phyloP scores from a whole-genome alignment of 2,329 filamentous ascomycete genomes.

The Parastagonospora nodorum region DNA sequence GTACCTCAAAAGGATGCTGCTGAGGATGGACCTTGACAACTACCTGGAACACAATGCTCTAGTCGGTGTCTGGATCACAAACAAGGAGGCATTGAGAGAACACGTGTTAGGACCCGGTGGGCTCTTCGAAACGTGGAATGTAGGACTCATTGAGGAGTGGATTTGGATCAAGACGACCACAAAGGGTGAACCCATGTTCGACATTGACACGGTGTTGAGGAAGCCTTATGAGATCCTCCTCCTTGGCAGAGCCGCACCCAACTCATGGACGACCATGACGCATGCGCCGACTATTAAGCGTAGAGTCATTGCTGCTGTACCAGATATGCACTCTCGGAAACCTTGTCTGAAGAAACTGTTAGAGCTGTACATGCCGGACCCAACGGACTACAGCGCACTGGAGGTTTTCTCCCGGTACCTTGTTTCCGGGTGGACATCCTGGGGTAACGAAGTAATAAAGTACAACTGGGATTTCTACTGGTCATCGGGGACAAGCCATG shows the following conservation, averaged over 20 bases:
- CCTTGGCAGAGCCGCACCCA: conserved; percentile 55
- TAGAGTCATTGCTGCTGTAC: conserved; percentile 70
- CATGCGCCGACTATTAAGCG: conserved; percentile 43
- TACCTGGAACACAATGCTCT: conserved; percentile 49
- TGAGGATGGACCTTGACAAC: conserved; percentile 53
- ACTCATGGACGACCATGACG: conserved; percentile 27
- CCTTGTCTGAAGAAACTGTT: conserved; percentile 70
- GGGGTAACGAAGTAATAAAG: conserved; percentile 74
- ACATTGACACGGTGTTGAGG: conserved; percentile 66
- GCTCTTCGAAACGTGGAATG: conserved; percentile 69
- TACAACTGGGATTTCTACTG: conserved; percentile 67
- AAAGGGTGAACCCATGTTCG: conserved; percentile 67
- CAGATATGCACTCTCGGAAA: conserved; percentile 79
- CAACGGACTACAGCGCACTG: conserved; percentile 60
- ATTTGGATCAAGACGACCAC: conserved; percentile 76
- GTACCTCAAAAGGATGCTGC: conserved; percentile 52
- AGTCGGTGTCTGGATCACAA: conserved; percentile 79
- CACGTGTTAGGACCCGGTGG: conserved; percentile 61
- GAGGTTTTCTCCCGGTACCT: conserved; percentile 79
- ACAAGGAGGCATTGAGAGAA: conserved; percentile 64
- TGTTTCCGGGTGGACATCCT: conserved; percentile 77
- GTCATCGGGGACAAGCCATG: conserved; percentile 25
- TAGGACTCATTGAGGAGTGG: conserved; percentile 73
- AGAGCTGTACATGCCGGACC: conserved; percentile 56
- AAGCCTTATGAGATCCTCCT: conserved; percentile 79